Base-by-base conservation (phyloP, 768 basidiomycete species). In the Serendipita sp. region DNA sequence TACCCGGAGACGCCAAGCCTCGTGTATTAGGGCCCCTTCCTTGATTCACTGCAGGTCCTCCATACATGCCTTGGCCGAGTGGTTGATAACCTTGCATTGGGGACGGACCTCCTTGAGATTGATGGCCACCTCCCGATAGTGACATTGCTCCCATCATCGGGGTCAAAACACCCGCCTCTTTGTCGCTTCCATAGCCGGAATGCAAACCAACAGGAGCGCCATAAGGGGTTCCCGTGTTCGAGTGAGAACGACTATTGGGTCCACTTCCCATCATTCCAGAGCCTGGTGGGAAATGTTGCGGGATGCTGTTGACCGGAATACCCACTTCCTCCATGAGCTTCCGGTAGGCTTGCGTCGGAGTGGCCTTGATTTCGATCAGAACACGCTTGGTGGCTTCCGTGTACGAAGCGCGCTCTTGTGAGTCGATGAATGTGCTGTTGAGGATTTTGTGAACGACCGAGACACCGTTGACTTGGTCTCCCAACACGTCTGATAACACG, bases 401-500 rank as follows among this genome's bases (percentile, higher is more conserved):
- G 69, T 89, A 88, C 47, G 76, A 76, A 15, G 78, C 77, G 72
- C 87, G 89, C 70, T 86, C 83, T 3, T 75, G 70, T 11, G 83
- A 81, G 58, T 92, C 87, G 67, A 97, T 80, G 77, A 87, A 91
- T 8, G 88, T 81, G 72, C 88, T 93, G 10, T 88, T 89, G 68
- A 97, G 74, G 67, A 97, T 88, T 74, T 98, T 98, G 75, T 89
- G 88, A 30, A 95, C 85, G 38, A 92, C 88, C 3, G 92, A 86
- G 62, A 95, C 87, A 30, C 94, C 94, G 72, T 96, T 94, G 66
- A 97, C 92, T 76, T 98, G 94, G 74, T 99, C 95, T 53, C 87
- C 87, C 68, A 99, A 78, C 51, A 98, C 89, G 71, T 98, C 95
- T 11, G 89, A 92, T 45, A 98, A 78, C 47, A 93, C 90, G 70